Base-by-base conservation (phyloP, 2,329 filamentous ascomycete genomes). In the Cordyceps fumosorosea region DNA sequence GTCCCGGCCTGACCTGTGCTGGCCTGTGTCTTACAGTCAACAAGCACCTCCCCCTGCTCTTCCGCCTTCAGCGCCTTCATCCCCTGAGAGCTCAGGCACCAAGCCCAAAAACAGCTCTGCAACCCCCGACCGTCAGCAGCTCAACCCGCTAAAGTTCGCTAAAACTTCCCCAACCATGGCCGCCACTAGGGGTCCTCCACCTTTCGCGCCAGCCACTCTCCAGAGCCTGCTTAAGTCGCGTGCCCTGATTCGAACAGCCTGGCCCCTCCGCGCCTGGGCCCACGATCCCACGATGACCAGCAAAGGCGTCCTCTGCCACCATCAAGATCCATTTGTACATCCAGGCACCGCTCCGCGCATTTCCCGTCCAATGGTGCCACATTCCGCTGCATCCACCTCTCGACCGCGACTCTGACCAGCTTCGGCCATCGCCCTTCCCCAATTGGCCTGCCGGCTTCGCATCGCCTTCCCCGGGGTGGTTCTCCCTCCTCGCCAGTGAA, bases 251-350 rank as follows among this genome's bases (percentile, higher is more conserved):
- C 44, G 37, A 29, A 22, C 54, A 57, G 8, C 4, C 40, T 48
- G 42, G 32, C 44, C 47, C 14, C 40, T 42, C 11, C 2, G 11
- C 12, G 56, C 11, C 26, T 50, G 44, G 45, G 40, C 47, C 48
- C 48, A 40, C 26, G 57, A 54, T n/a, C 56, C 26, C 8, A 14
- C 48, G n/a, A 60, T 53, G 50, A 32, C 18, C 57, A 20, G 40
- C 48, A 47, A 53, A 34, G 40, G 37, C 50, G 50, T 42, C 40
- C 24, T 51, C 57, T 54, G 22, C 26, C 40, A 53, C 42, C 57
- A 60, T 54, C 57, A 60, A 16, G 37, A 59, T 52, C 48, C 56
- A 59, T 59, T 34, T n/a, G 45, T 45, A 59, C 10, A 51, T 22
- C 57, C 8, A 53, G n/a, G 40, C 34, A 24, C 24, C 48, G 26